Evolutionary conservation across 1,284 basidiomycete species (phyloP), one percentile per base, ranked within the genome.

Genomic region (Tetrapyrgos nigripes): DNA sequence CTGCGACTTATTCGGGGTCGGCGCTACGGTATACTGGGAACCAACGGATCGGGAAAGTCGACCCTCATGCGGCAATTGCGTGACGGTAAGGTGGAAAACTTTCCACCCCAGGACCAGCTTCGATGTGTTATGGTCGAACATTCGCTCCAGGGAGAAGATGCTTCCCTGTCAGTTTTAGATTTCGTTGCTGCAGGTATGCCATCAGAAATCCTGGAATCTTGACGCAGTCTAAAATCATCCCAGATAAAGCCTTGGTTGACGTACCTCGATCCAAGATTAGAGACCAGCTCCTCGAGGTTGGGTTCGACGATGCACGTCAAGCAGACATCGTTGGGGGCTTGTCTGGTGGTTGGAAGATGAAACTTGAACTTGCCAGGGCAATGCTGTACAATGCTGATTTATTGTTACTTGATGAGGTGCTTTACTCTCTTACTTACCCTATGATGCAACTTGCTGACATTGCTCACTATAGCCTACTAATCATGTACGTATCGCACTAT

Each of bases 341-440:
- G 60, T 98, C 96, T 21, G 97, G 97, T 74, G 97, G 97, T 53
- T 99, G 97, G 97, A 99, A 99, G 83, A 99, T 99, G 97, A 94
- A 95, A 81, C 86, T 95, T 62, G 97, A 92, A 79, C 85, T 92
- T 50, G 94, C 91, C 14, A 82, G 94, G 67, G 96, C 96, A n/a
- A 97, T 97, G 94, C 79, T 97, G 54, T 96, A 96, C 79, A 93
- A 96, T 69, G 97, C 96, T 37, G 96, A 98, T 77, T 86, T 98
- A 54, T 83, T 98, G 49, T 83, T 98, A 55, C 87, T 98, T 53
- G 94, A 96, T 73, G 90, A 92, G 80, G 87, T 89, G 59, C 64
- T 72, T 52, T 28, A 53, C 44, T 23, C 51, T 19, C 52, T 24
- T 45, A 55, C 37, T 60, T 37, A 23, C 55, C 3, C 57, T 14